Base-by-base conservation (phyloP, 331 rosid genomes). In the Telfairia occidentalis region DNA sequence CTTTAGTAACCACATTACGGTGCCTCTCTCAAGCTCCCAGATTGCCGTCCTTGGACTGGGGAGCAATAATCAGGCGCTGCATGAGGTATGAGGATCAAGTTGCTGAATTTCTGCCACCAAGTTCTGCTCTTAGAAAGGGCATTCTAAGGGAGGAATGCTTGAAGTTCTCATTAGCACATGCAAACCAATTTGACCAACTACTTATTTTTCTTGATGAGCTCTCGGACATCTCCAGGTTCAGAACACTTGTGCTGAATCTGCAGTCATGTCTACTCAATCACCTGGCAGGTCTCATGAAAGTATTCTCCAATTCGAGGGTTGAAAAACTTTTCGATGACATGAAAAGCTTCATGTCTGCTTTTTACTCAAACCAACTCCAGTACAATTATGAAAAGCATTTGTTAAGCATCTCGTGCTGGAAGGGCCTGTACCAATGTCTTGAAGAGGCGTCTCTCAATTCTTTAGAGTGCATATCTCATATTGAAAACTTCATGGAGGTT, bases 11-110 rank as follows among this genome's bases (percentile, higher is more conserved):
- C 32, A 82, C 78, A 60, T 69, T 94, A 61, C 84, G 96, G 84
- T 94, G 98, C 84, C 97, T 94, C 78, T 84, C 96, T 77, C 84
- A 85, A 86, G 96, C 98, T 83, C 96, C 97, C 78, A 86, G 97
- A 81, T 84, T 94, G 87, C 98, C 97, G 18, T 74, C 81, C 81
- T 78, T 94, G 82, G 92, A 94, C 71, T 94, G 98, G 98, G 97
- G 95, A 69, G 87, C 85, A 74, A 82, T 86, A 59, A 73, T 94
- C 66, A 86, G 97, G 83, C 92, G 97, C 64, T 92, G 92, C 82
- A 89, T 94, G 97, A 88, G 92, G 85, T 90, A 86, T 74, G 98
- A 87, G 77, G 79, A 86, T 60, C 89, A 86, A 82, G 82, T 81
- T 80, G 75, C 79, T 3, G 83, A 77, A 45, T 81, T 78, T 58